phyloP scores from a whole-genome alignment of 2,329 filamentous ascomycete genomes.

The Tolypocladium ophioglossoides region DNA sequence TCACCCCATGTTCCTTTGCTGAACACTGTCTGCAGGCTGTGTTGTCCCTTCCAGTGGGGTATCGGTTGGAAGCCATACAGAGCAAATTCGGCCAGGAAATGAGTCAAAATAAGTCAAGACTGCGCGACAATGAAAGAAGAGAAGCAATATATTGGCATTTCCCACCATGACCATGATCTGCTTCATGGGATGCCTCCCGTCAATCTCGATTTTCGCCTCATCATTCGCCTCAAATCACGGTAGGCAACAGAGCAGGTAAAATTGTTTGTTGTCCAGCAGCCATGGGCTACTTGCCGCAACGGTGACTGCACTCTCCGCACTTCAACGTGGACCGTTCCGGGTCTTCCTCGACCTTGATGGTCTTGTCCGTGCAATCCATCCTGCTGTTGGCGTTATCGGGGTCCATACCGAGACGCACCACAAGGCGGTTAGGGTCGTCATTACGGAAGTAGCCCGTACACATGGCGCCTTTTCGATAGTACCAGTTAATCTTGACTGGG shows the following conservation, averaged over 20 bases:
- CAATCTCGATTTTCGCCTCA: too few relatives aligned
- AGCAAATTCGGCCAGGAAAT: neutral
- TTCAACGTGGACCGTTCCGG: neutral
- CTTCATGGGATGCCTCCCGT: neutral
- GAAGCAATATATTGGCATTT: neutral
- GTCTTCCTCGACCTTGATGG: neutral
- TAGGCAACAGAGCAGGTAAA: neutral
- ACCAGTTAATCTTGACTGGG: neutral
- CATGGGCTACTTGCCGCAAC: neutral
- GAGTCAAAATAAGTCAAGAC: neutral
- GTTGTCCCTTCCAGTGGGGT: neutral
- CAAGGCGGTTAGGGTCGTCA: conserved; percentile 1
- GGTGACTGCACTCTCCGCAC: neutral
- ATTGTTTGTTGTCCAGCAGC: neutral
- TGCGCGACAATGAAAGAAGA: neutral
- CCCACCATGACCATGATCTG: neutral
- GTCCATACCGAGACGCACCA: conserved; percentile 3
- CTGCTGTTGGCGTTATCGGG: conserved; percentile 4
- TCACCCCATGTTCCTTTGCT: neutral
- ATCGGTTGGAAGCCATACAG: neutral
- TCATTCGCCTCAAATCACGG: neutral
- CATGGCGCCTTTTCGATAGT: neutral
- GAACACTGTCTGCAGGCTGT: neutral
- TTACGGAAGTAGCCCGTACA: conserved; percentile 4
- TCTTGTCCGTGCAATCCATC: conserved; percentile 4